Conservation (phyloP, 805 yeast genomes). For the Myxozyma vanderwaltii region DNA sequence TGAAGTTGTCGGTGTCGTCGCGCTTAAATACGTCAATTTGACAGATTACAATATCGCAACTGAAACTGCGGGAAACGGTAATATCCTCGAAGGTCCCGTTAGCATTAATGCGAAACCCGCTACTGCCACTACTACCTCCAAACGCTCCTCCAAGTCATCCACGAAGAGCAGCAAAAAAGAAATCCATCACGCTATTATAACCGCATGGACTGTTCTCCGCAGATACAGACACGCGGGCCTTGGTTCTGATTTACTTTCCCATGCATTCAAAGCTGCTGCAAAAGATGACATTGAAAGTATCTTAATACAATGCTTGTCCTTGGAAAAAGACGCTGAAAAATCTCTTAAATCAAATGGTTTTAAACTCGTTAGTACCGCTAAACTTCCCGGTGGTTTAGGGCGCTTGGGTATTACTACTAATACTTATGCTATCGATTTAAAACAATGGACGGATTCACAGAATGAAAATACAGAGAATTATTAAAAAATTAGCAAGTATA, state of each 20-base stretch:
- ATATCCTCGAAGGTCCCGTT: conserved; percentile 7
- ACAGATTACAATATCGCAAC: conserved; percentile 11
- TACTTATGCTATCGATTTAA: conserved; percentile 22
- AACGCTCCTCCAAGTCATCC: not conserved
- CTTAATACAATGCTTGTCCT: conserved; percentile 25
- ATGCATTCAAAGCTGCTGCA: conserved; percentile 18
- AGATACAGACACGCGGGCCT: conserved; percentile 35
- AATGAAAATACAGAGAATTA: not conserved
- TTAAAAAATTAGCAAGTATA: no score
- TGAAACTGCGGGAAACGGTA: not conserved
- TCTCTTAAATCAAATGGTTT: conserved; percentile 15
- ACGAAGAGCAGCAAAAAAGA: not conserved
- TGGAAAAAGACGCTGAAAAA: conserved; percentile 22
- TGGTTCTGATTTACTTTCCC: conserved; percentile 30
- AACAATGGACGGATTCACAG: not conserved
- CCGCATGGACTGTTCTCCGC: conserved; percentile 34
- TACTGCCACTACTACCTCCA: not conserved
- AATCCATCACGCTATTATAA: conserved; percentile 22
- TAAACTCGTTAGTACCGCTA: conserved; percentile 8
- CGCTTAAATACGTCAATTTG: conserved; percentile 27
- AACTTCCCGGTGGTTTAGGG: conserved; percentile 26
- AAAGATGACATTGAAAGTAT: conserved; percentile 14
- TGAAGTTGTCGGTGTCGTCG: conserved; percentile 17
- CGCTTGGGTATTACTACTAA: conserved; percentile 25
- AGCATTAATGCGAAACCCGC: not conserved